Evolutionary conservation across 768 basidiomycete species (phyloP).

Genomic region (Boletus bicolor): DNA sequence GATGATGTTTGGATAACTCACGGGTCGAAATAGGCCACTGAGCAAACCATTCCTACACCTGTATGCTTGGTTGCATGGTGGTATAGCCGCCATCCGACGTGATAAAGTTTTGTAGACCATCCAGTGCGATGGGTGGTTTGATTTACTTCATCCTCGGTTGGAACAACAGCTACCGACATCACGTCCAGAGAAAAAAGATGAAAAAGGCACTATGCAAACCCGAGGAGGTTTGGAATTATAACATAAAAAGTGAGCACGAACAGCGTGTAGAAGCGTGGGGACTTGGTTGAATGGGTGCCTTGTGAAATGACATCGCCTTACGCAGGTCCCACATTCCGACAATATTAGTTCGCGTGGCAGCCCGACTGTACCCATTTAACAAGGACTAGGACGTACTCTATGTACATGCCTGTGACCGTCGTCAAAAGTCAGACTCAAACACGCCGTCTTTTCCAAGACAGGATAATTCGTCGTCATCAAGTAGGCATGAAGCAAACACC

Average conservation of each 20-base stretch:
- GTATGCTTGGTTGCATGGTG: conserved; percentile 63
- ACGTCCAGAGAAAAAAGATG: neutral
- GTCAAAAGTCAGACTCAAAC: conserved; percentile 31
- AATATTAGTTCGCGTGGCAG: neutral
- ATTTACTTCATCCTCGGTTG: conserved; percentile 1
- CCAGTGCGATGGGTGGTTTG: neutral
- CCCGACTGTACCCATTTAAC: neutral
- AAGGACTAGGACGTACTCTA: neutral
- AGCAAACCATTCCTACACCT: conserved; percentile 83
- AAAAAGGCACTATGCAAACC: neutral
- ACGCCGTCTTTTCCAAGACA: conserved; percentile 28
- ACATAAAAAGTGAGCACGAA: conserved; percentile 1
- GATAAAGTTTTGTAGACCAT: conserved; percentile 22
- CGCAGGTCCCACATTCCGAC: too few species aligned
- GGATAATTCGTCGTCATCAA: conserved; percentile 35
- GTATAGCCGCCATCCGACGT: conserved; percentile 31
- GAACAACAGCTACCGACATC: conserved; percentile 13
- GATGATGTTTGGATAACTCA: conserved; percentile 36
- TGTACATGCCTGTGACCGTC: neutral
- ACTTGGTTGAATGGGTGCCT: too few species aligned
- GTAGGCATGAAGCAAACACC: conserved; percentile 36
- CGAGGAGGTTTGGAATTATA: neutral
- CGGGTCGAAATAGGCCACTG: conserved; percentile 90
- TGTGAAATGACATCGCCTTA: neutral
- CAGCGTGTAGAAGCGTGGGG: neutral